Percentiles rank a stretch among this genome's conserved stretches.
phyloP scores from a whole-genome alignment of 305 asterid genomes.

The Solanum hybrid region DNA sequence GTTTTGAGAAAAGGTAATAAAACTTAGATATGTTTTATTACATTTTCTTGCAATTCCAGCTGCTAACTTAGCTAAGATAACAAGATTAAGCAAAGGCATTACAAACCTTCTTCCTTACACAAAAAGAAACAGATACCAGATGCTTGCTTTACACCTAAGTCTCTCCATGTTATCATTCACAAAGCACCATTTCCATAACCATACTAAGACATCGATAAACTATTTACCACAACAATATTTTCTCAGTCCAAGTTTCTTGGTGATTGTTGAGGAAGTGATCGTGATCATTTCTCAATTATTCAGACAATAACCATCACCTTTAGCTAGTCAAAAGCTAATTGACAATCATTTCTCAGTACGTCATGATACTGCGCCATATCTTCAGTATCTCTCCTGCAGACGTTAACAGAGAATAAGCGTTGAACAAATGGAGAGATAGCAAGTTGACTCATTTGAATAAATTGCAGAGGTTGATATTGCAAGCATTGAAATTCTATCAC shows the following conservation, averaged over 20 bases:
- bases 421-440: background rate
- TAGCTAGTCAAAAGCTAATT: background rate
- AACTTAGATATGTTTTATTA: background rate
- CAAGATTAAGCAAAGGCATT: background rate
- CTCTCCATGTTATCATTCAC: constrained; percentile 1
- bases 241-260: background rate
- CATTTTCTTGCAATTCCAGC: background rate
- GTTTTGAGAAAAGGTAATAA: background rate
- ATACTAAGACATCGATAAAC: background rate
- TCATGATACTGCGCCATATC: background rate
- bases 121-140: background rate
- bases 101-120: background rate
- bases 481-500: background rate
- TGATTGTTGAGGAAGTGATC: background rate
- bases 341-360: background rate
- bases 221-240: background rate
- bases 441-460: background rate
- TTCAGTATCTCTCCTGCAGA: constrained; percentile 2
- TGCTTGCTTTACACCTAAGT: background rate
- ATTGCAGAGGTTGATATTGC: background rate
- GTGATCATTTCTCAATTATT: background rate
- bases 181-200: background rate
- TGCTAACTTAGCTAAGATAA: background rate
- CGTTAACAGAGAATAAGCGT: background rate
- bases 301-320: background rate